A percentile compares a stretch with the other conserved stretches of the same genome.
Conservation (phyloP, 441 rosid species). For the Erysimum cheiri region DNA sequence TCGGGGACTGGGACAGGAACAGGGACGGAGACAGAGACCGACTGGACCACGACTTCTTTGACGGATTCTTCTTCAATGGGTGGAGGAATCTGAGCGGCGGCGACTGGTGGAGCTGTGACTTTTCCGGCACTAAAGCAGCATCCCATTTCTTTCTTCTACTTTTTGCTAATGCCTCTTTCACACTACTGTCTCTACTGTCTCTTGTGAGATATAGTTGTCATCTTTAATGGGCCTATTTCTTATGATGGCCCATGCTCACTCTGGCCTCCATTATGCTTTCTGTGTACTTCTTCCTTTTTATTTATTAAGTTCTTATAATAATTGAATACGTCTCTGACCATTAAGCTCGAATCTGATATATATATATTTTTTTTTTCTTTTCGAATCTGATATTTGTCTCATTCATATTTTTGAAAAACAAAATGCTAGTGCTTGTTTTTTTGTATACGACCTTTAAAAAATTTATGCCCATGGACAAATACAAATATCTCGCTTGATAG, state of each 20-base stretch:
- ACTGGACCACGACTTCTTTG: slow-evolving; percentile 70
- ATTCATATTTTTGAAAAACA: neutral
- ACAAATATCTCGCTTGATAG: slow-evolving; percentile 31
- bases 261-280: neutral
- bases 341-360: slow-evolving; percentile 20
- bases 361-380: no score
- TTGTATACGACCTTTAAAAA: slow-evolving; percentile 2
- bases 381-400: no score
- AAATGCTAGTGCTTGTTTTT: slow-evolving; percentile 5
- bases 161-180: neutral
- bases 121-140: slow-evolving; percentile 47
- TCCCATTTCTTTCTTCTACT: slow-evolving; percentile 42
- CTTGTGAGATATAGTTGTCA: slow-evolving; percentile 10
- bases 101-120: slow-evolving; percentile 30
- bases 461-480: slow-evolving; percentile 29
- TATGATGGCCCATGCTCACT: slow-evolving; percentile 10
- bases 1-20: neutral
- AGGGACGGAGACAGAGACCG: slow-evolving; percentile 49
- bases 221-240: slow-evolving; percentile 22
- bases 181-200: neutral
- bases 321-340: neutral
- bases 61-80: slow-evolving; percentile 74
- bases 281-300: neutral
- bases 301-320: neutral
- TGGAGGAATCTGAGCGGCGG: slow-evolving; percentile 42